Evolutionary conservation across 1,284 basidiomycete species (phyloP).

Genomic region (Puccinia horiana): DNA sequence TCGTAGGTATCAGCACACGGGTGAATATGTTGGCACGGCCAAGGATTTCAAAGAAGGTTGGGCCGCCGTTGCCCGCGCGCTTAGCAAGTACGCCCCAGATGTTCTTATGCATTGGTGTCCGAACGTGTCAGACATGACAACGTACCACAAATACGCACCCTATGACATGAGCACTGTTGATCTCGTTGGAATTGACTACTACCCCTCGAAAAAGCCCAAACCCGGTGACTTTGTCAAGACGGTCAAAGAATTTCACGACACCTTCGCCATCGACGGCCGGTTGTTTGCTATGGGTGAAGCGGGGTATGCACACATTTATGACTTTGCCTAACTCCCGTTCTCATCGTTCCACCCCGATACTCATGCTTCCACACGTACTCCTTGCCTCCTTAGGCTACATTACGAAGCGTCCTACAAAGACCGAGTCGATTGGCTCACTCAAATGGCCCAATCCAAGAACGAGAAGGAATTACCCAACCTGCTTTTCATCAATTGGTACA

Average conservation of each 20-base stretch:
- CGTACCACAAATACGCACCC: constrained; percentile 56
- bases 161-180: constrained; percentile 55
- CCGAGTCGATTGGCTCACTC: constrained; percentile 18
- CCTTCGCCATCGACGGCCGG: constrained; percentile 52
- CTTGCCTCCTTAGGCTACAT: constrained; percentile 48
- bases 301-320: constrained; percentile 52
- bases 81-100: constrained; percentile 54
- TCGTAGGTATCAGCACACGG: constrained; percentile 54
- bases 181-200: constrained; percentile 57
- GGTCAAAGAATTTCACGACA: constrained; percentile 59
- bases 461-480: constrained; percentile 55
- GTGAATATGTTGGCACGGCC: constrained; percentile 43
- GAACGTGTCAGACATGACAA: constrained; percentile 52
- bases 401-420: constrained; percentile 4
- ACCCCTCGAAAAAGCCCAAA: constrained; percentile 52
- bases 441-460: constrained; percentile 51
- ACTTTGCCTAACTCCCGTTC: too few species aligned
- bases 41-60: constrained; percentile 58
- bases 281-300: constrained; percentile 59
- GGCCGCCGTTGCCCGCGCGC: constrained; percentile 56
- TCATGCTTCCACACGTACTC: constrained; percentile 53
- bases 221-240: constrained; percentile 53
- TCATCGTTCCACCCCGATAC: constrained; percentile 49
- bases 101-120: constrained; percentile 54
- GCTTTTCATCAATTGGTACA: constrained; percentile 58